Evolutionary conservation across 2,329 filamentous ascomycete species (phyloP), one percentile per base, ranked within the genome.

Genomic region (Aspergillus quadrilineatus): DNA sequence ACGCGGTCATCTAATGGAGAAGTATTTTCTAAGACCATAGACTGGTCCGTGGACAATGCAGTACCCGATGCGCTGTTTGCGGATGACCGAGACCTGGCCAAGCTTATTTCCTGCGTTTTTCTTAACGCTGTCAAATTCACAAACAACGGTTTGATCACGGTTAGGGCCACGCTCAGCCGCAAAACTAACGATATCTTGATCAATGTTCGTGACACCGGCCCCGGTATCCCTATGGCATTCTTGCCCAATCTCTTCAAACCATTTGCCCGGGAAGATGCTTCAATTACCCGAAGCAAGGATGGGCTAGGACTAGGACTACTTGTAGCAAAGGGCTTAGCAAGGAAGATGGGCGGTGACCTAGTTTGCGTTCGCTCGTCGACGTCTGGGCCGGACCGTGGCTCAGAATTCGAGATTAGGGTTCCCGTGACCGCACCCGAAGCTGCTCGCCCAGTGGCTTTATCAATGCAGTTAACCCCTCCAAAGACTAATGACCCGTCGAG

Each of bases 101-200:
- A 87, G 65, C 73, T 87, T 63, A 80, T 87, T 2, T 87, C 84
- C 3, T 86, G 84, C 60, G 80, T 87, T 2, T 81, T 85, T 42
- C 65, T 86, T 30, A 89, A 89, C 67, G 87, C 87, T 3, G 79
- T 89, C 64, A 89, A 89, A 67, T 89, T 89, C 65, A 89, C 87
- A 0, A 84, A 88, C 55, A 78, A 79, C 53, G 87, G 87, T 6
- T 77, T 73, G 10, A 87, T 90, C 54, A 80, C 73, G 1, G 73
- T 89, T 10, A 72, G 71, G 46, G 83, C 81, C 4, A 79, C 76
- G 5, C 75, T 86, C 42, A 82, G 80, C 52, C 70, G 72, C 34
- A 80, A 76, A 52, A 67, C 71, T 4, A 79, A 80, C 34, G 82
- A 83, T 65, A 77, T 89, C 42, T 75, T 85, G 44, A 83, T 89